These are phyloP conservation scores for Trichoderma atroviride DNA, from an alignment of 2,329 filamentous ascomycete genomes.

Conservation along the genomic window DNA sequence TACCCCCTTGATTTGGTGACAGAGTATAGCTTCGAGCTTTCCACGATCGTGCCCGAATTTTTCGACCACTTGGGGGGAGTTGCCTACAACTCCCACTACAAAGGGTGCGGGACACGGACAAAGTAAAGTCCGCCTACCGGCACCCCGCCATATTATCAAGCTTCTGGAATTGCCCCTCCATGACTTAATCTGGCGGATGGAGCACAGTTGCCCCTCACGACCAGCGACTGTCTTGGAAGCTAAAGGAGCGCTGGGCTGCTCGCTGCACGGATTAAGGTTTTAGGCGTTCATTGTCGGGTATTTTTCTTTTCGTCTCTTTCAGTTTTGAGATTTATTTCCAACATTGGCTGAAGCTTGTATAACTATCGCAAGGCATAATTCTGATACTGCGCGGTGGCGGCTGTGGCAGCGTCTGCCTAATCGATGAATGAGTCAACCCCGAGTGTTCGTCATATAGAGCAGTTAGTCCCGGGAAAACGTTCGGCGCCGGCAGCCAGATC, in stretches of 20 bases:
- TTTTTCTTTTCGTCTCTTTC: background rate
- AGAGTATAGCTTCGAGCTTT: conserved; percentile 38
- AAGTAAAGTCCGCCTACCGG: conserved; percentile 38
- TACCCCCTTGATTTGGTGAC: conserved; percentile 34
- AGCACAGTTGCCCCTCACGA: conserved; percentile 33
- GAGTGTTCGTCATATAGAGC: conserved; percentile 7
- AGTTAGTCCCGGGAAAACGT: conserved; percentile 1
- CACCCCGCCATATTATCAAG: conserved; percentile 28
- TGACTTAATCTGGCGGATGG: conserved; percentile 17
- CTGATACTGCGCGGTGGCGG: background rate
- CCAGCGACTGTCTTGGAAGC: background rate
- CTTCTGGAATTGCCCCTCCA: conserved; percentile 28
- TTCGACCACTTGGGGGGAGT: conserved; percentile 37
- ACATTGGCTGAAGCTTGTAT: background rate
- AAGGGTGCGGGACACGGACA: conserved; percentile 38
- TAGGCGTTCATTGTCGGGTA: background rate
- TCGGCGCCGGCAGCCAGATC: background rate
- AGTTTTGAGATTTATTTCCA: background rate
- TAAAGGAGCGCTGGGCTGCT: background rate
- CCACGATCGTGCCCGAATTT: conserved; percentile 39
- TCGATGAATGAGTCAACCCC: conserved; percentile 17
- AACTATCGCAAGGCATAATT: background rate
- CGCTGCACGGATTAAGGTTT: background rate
- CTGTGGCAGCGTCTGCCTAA: conserved; percentile 13
- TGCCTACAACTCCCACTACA: conserved; percentile 36